Conservation (phyloP, 768 basidiomycete species). For the Clavulina sp. region DNA sequence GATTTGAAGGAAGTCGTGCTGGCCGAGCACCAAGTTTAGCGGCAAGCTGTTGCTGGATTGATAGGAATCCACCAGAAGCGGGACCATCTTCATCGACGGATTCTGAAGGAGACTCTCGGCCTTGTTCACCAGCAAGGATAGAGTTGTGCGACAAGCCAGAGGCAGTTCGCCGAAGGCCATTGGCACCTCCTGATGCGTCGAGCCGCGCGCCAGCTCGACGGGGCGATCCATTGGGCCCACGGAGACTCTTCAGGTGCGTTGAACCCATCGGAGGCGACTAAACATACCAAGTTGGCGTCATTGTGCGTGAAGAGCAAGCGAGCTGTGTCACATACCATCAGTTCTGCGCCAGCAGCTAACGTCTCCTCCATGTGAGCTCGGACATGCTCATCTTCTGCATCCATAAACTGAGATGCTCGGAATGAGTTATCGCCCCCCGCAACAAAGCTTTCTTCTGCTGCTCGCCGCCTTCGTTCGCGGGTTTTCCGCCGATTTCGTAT, state of each 20-base stretch:
- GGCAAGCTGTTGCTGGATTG: too few relatives aligned
- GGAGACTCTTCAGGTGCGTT: neutral
- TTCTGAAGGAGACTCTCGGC: too few relatives aligned
- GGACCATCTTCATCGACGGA: too few relatives aligned
- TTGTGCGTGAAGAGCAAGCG: neutral
- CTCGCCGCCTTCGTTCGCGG: neutral
- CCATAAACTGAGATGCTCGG: conserved; percentile 70
- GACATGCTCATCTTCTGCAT: conserved; percentile 54
- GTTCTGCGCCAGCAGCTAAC: conserved; percentile 51
- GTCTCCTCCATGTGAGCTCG: conserved; percentile 80
- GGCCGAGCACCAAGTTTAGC: too few relatives aligned
- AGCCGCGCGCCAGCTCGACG: neutral
- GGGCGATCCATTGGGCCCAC: neutral
- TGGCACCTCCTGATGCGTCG: neutral
- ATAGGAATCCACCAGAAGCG: too few relatives aligned
- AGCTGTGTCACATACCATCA: conserved; percentile 27
- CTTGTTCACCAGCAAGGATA: too few relatives aligned
- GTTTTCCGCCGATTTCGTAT: neutral
- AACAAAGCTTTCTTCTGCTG: neutral
- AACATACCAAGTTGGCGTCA: neutral
- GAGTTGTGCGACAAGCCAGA: too few relatives aligned
- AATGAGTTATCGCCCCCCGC: conserved; percentile 22
- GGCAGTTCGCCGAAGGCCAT: neutral
- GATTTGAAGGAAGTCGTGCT: too few relatives aligned
- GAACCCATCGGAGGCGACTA: neutral